A percentile compares a stretch with the other conserved stretches of the same genome.
These are phyloP conservation scores for Fraxinus angustifolia DNA, from an alignment of 305 asterid species.

Conservation along the genomic window DNA sequence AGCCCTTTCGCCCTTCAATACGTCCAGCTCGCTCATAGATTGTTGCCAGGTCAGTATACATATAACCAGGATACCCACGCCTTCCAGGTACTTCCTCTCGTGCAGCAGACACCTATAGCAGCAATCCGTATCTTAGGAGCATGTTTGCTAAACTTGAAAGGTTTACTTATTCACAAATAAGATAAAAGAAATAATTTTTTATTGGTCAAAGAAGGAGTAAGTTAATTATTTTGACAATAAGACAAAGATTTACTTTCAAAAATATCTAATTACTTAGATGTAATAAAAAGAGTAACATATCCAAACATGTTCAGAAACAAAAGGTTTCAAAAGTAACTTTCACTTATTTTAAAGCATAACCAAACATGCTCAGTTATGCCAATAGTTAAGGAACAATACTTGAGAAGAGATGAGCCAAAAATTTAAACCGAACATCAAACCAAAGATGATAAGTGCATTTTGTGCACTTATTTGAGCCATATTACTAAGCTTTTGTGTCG, in stretches of 20 bases:
- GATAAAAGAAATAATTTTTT: not conserved
- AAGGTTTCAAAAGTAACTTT: not conserved
- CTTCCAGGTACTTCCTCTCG: constrained; percentile 98
- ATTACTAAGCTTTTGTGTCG: not conserved
- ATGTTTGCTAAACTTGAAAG: not conserved
- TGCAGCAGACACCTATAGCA: constrained; percentile 84
- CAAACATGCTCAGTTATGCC: not conserved
- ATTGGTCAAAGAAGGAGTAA: not conserved
- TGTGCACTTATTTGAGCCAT: not conserved
- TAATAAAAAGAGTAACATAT: not conserved
- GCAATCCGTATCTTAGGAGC: constrained; percentile 11
- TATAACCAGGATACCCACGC: constrained; percentile 85
- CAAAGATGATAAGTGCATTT: not conserved
- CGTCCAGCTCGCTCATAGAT: constrained; percentile 95
- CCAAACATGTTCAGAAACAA: not conserved
- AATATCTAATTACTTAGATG: not conserved
- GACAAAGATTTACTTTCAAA: no score
- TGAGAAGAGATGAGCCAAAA: not conserved
- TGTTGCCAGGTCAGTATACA: constrained; percentile 89
- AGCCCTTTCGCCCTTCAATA: constrained; percentile 83
- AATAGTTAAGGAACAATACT: not conserved
- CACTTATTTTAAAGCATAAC: not conserved
- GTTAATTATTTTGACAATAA: no score
- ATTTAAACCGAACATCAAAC: not conserved
- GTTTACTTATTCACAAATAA: not conserved